Evolutionary conservation across 306 rosid genomes (phyloP).

Genomic region (Fragaria iinumae): DNA sequence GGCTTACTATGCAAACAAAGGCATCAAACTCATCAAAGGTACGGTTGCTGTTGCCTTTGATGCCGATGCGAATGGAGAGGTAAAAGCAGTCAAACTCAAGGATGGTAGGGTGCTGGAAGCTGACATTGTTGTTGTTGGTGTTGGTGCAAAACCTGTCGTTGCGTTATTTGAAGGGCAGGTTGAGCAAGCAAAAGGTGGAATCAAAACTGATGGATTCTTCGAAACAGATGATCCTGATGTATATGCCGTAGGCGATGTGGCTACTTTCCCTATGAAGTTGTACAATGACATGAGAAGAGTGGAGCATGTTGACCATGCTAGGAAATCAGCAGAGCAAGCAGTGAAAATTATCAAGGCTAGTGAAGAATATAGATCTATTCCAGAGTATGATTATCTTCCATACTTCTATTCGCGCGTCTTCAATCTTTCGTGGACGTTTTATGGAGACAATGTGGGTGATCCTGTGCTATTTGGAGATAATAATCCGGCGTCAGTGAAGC

Average conservation of each 20-base stretch:
- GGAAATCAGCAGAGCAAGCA: constrained; percentile 45
- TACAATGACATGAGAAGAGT: constrained; percentile 43
- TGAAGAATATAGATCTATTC: constrained; percentile 15
- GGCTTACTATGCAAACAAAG: constrained; percentile 30
- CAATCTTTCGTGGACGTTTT: constrained; percentile 44
- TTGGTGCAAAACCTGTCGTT: constrained; percentile 37
- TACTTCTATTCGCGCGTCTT: constrained; percentile 41
- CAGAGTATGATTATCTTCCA: constrained; percentile 36
- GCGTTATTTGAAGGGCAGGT: constrained; percentile 37
- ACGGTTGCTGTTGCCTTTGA: constrained; percentile 21
- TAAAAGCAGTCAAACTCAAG: constrained; percentile 38
- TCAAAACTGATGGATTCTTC: constrained; percentile 35
- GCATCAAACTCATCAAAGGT: constrained; percentile 36
- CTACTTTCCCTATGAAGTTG: constrained; percentile 36
- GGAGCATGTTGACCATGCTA: constrained; percentile 49
- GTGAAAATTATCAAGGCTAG: constrained; percentile 37
- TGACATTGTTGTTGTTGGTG: constrained; percentile 43
- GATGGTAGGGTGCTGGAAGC: constrained; percentile 40
- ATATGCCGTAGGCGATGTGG: constrained; percentile 40
- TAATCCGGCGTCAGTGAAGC: constrained; percentile 3
- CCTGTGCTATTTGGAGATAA: constrained; percentile 34
- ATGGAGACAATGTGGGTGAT: constrained; percentile 46
- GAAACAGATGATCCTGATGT: constrained; percentile 28
- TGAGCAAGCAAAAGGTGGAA: constrained; percentile 32
- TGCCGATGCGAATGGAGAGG: constrained; percentile 17